These are phyloP conservation scores for Fagopyrum homotropicum DNA, from an alignment of 148 eudicot genomes.

Conservation along the genomic window DNA sequence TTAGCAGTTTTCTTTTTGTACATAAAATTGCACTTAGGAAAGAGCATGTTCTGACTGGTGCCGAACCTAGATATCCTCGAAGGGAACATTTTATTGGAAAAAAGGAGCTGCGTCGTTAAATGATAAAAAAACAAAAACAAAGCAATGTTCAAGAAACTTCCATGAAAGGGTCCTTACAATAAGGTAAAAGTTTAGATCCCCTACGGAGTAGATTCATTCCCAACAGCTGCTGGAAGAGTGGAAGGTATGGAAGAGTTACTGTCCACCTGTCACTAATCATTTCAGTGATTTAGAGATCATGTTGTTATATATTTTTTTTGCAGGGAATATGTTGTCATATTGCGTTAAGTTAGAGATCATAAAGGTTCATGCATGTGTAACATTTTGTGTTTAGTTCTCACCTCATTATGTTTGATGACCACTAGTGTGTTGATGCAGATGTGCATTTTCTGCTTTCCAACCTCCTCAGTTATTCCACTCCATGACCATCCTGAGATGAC, in stretches of 20 bases:
- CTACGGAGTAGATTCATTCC: background rate
- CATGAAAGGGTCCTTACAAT: background rate
- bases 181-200: background rate
- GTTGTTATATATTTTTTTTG: no score
- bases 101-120: background rate
- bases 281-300: background rate
- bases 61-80: background rate
- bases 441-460: conserved; percentile 89
- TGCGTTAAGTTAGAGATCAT: no score
- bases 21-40: background rate
- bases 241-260: background rate
- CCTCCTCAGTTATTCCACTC: conserved; percentile 90
- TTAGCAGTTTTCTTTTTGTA: background rate
- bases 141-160: background rate
- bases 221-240: background rate
- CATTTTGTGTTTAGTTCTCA: background rate
- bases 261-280: background rate
- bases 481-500: conserved; percentile 98
- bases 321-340: no score
- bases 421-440: conserved; percentile 47
- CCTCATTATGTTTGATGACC: background rate
- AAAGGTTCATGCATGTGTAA: background rate
- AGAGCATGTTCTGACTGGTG: background rate
- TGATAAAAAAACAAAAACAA: background rate
- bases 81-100: background rate